Percentiles rank a stretch among this genome's conserved stretches.
Conservation (phyloP, 164 flowering plant species). For the Protea cynaroides region DNA sequence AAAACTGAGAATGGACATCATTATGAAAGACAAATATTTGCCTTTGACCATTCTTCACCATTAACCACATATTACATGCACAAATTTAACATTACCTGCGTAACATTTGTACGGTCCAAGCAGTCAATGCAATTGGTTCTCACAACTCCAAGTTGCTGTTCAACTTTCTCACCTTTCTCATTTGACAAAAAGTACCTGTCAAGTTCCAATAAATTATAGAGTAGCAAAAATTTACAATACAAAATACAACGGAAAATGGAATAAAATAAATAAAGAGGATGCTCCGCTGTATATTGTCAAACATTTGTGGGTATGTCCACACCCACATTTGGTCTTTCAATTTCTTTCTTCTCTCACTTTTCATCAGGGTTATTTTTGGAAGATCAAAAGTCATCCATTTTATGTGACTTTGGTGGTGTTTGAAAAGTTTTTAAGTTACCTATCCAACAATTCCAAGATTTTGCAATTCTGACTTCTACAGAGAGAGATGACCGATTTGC, state of each 20-base stretch:
- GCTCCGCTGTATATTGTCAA: background rate
- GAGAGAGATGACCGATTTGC: too few relatives aligned
- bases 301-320: background rate
- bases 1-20: background rate
- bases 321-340: background rate
- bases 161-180: conserved; percentile 73
- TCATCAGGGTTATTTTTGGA: too few relatives aligned
- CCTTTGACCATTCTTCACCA: background rate
- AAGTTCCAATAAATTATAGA: conserved; percentile 3
- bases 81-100: conserved; percentile 50
- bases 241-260: background rate
- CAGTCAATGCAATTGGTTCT: conserved; percentile 96
- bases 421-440: too few relatives aligned
- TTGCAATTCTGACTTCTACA: too few relatives aligned
- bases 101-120: conserved; percentile 96
- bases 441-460: too few relatives aligned
- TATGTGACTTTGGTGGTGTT: too few relatives aligned
- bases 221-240: background rate
- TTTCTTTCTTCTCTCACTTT: too few relatives aligned
- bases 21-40: background rate
- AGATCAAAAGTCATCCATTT: too few relatives aligned
- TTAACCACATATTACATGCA: background rate
- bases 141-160: conserved; percentile 81
- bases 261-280: background rate
- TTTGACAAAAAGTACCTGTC: conserved; percentile 71